A percentile compares a stretch with the other conserved stretches of the same genome.
These are phyloP conservation scores for Fusarium sp. DNA, from an alignment of 2,329 filamentous ascomycete genomes.

Conservation along the genomic window DNA sequence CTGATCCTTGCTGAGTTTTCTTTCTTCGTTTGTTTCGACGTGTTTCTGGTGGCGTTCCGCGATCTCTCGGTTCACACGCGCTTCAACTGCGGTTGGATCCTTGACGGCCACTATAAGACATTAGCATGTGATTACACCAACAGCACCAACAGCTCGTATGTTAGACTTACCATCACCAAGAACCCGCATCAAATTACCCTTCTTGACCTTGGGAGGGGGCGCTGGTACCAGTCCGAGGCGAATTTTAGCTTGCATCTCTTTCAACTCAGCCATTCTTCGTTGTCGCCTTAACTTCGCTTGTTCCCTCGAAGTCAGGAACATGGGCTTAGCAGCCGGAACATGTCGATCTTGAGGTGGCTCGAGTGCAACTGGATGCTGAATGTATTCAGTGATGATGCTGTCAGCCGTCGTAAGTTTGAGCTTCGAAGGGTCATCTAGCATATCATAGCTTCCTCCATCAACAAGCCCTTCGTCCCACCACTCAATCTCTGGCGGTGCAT, in stretches of 20 bases:
- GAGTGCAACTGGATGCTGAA: constrained; percentile 92
- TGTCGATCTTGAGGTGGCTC: constrained; percentile 93
- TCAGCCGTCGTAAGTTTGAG: constrained; percentile 83
- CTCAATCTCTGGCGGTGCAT: constrained; percentile 87
- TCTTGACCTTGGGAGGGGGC: constrained; percentile 95
- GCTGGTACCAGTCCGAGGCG: constrained; percentile 89
- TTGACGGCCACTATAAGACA: constrained; percentile 73
- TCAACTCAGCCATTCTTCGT: constrained; percentile 89
- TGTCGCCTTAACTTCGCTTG: constrained; percentile 91
- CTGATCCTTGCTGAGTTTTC: constrained; percentile 90
- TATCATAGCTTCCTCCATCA: constrained; percentile 79
- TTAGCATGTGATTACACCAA: constrained; percentile 34
- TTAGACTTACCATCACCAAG: constrained; percentile 78
- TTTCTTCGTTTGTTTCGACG: constrained; percentile 81
- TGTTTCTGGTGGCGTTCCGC: constrained; percentile 86
- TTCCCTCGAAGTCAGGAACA: constrained; percentile 92
- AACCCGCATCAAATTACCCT: constrained; percentile 97
- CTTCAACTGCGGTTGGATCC: constrained; percentile 96
- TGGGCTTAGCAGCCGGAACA: constrained; percentile 82
- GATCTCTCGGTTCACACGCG: constrained; percentile 92
- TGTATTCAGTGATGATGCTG: constrained; percentile 87
- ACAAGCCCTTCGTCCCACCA: constrained; percentile 98
- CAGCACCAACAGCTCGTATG: not conserved
- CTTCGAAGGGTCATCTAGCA: constrained; percentile 72
- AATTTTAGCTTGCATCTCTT: constrained; percentile 97